A percentile compares a stretch with the other conserved stretches of the same genome.
These are phyloP conservation scores for Biscogniauxia marginata DNA, from an alignment of 2,329 filamentous ascomycete genomes.

Conservation along the genomic window DNA sequence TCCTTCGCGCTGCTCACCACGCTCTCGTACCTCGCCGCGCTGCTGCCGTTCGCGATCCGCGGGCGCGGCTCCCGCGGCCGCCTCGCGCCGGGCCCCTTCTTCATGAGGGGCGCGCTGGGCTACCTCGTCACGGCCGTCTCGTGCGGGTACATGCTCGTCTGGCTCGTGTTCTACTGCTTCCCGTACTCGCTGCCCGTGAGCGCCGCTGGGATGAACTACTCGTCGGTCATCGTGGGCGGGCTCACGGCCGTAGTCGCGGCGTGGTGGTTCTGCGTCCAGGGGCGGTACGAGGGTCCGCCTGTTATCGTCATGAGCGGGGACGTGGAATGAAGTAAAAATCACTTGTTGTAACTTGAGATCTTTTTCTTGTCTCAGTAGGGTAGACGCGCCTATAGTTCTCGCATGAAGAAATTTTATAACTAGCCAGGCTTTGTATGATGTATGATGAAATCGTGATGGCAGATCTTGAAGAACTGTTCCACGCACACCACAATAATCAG, in stretches of 20 bases:
- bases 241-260: slow-evolving; percentile 38
- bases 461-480: too few relatives aligned
- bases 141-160: slow-evolving; percentile 58
- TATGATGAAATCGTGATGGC: too few relatives aligned
- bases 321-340: too few relatives aligned
- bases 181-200: slow-evolving; percentile 46
- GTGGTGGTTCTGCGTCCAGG: slow-evolving; percentile 41
- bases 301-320: background rate
- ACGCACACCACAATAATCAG: too few relatives aligned
- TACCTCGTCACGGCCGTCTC: slow-evolving; percentile 52
- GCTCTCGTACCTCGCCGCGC: slow-evolving; percentile 57
- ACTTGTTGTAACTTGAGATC: too few relatives aligned
- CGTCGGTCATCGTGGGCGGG: slow-evolving; percentile 43
- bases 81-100: slow-evolving; percentile 49
- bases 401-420: too few relatives aligned
- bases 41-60: slow-evolving; percentile 56
- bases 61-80: slow-evolving; percentile 45
- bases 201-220: slow-evolving; percentile 53
- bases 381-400: too few relatives aligned
- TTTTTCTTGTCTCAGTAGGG: too few relatives aligned
- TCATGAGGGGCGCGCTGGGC: slow-evolving; percentile 47
- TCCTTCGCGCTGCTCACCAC: slow-evolving; percentile 29
- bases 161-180: slow-evolving; percentile 64
- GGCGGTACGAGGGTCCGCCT: slow-evolving; percentile 19
- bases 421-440: too few relatives aligned